These are phyloP conservation scores for Vachellia collinsii DNA, from an alignment of 306 rosid species.

Conservation along the genomic window DNA sequence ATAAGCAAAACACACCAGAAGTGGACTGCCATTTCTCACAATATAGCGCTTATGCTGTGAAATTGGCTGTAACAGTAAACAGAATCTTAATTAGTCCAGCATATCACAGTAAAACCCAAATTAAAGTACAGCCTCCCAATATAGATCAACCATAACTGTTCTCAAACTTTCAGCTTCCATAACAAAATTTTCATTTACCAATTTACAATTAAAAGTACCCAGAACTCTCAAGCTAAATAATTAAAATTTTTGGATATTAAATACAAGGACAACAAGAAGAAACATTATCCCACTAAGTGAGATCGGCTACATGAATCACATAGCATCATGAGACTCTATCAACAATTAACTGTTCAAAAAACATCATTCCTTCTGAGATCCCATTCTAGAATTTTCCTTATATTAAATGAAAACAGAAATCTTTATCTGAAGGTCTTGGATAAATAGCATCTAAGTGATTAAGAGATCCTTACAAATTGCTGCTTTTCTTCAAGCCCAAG, in stretches of 20 bases:
- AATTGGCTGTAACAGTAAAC: slow-evolving; percentile 66
- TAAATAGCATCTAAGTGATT: background rate
- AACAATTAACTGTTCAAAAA: background rate
- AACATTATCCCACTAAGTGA: background rate
- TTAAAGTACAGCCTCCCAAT: slow-evolving; percentile 16
- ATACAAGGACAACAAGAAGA: no score
- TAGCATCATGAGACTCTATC: background rate
- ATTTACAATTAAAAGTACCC: slow-evolving; percentile 21
- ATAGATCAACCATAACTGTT: slow-evolving; percentile 30
- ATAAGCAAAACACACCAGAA: slow-evolving; percentile 65
- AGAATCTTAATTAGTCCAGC: slow-evolving; percentile 21
- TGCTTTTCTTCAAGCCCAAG: slow-evolving; percentile 89
- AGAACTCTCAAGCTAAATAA: slow-evolving; percentile 22
- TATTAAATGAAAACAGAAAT: slow-evolving; percentile 22
- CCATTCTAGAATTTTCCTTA: background rate
- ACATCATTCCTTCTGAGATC: background rate
- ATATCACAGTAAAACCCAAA: slow-evolving; percentile 3
- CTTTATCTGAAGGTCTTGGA: slow-evolving; percentile 9
- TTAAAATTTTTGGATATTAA: background rate
- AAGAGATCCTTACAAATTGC: slow-evolving; percentile 70
- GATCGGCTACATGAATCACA: background rate
- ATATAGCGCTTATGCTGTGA: slow-evolving; percentile 89
- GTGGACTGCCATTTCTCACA: slow-evolving; percentile 80
- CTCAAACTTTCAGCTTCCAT: slow-evolving; percentile 19
- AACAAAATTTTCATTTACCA: slow-evolving; percentile 25